phyloP scores from a whole-genome alignment of 2,329 filamentous ascomycete species.

The Fusarium kyushuense region DNA sequence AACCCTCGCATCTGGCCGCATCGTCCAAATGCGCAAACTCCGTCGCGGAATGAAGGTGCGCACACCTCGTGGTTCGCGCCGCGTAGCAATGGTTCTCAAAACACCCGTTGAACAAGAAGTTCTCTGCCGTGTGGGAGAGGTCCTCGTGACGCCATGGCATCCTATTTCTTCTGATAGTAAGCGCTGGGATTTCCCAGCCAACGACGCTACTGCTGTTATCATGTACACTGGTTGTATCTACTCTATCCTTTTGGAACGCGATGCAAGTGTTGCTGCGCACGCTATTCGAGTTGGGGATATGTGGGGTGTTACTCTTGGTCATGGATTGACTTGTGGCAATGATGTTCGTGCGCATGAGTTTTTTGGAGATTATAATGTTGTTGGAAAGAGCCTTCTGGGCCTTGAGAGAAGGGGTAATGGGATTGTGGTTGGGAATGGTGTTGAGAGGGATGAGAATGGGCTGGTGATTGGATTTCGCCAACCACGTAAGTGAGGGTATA shows the following conservation, averaged over 20 bases:
- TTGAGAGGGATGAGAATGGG: constrained; percentile 56
- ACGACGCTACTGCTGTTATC: constrained; percentile 50
- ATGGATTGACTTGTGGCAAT: constrained; percentile 59
- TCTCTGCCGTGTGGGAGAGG: constrained; percentile 60
- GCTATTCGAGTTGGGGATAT: constrained; percentile 60
- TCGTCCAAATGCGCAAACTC: constrained; percentile 58
- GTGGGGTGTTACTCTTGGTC: constrained; percentile 70
- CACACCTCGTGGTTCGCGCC: constrained; percentile 63
- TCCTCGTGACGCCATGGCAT: constrained; percentile 71
- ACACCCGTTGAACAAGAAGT: constrained; percentile 57
- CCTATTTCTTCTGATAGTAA: constrained; percentile 59
- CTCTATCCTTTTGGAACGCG: constrained; percentile 66
- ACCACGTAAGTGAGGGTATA: background rate
- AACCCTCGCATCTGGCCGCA: constrained; percentile 56
- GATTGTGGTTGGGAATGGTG: constrained; percentile 58
- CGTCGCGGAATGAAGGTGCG: constrained; percentile 60
- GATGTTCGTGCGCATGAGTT: constrained; percentile 63
- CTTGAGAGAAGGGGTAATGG: constrained; percentile 55
- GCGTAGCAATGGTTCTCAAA: constrained; percentile 64
- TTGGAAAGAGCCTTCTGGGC: constrained; percentile 55
- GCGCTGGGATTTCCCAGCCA: constrained; percentile 62
- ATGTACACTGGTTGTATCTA: constrained; percentile 66
- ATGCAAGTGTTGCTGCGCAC: constrained; percentile 60
- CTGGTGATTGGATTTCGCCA: constrained; percentile 51
- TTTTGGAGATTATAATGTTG: constrained; percentile 63